Percentiles rank a stretch among this genome's conserved stretches.
These are phyloP conservation scores for Podila epigama DNA, from an alignment of 192 early-diverging fungal species.

Conservation along the genomic window DNA sequence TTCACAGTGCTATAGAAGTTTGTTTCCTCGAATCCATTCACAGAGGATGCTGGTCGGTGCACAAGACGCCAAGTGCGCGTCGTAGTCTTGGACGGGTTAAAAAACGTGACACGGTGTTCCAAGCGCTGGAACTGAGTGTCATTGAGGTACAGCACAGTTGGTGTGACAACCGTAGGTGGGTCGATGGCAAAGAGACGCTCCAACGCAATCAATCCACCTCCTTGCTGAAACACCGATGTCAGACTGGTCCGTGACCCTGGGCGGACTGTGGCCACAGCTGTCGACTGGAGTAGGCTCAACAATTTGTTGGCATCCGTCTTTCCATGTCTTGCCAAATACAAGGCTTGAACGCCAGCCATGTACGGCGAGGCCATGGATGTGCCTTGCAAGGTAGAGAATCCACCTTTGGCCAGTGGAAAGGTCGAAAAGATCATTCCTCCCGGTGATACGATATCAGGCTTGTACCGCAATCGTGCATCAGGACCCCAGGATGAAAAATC, in stretches of 20 bases:
- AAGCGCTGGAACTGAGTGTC: slow-evolving; percentile 49
- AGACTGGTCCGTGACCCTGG: slow-evolving; percentile 14
- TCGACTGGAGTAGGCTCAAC: slow-evolving; percentile 18
- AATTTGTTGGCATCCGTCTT: slow-evolving; percentile 12
- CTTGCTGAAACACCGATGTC: slow-evolving; percentile 66
- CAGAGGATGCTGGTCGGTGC: slow-evolving; percentile 23
- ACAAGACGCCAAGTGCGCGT: slow-evolving; percentile 15
- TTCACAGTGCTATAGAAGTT: slow-evolving; percentile 21
- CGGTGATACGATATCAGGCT: slow-evolving; percentile 66
- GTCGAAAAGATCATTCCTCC: slow-evolving; percentile 71
- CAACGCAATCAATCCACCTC: slow-evolving; percentile 76
- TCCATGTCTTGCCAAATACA: slow-evolving; percentile 19
- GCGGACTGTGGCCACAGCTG: slow-evolving; percentile 10
- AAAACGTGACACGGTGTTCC: slow-evolving; percentile 21
- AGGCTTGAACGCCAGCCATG: slow-evolving; percentile 48
- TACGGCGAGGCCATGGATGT: slow-evolving; percentile 77
- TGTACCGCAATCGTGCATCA: slow-evolving; percentile 66
- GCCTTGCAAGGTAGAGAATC: slow-evolving; percentile 50
- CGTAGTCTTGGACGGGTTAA: slow-evolving; percentile 11
- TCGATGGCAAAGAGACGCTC: slow-evolving; percentile 54
- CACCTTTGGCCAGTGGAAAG: slow-evolving; percentile 51
- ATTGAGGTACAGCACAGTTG: slow-evolving; percentile 61
- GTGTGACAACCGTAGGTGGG: slow-evolving; percentile 57
- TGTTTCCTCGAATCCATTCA: slow-evolving; percentile 29
- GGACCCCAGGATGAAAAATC: slow-evolving; percentile 80